Conservation (phyloP, 805 yeast species). For the Candida ortonii region DNA sequence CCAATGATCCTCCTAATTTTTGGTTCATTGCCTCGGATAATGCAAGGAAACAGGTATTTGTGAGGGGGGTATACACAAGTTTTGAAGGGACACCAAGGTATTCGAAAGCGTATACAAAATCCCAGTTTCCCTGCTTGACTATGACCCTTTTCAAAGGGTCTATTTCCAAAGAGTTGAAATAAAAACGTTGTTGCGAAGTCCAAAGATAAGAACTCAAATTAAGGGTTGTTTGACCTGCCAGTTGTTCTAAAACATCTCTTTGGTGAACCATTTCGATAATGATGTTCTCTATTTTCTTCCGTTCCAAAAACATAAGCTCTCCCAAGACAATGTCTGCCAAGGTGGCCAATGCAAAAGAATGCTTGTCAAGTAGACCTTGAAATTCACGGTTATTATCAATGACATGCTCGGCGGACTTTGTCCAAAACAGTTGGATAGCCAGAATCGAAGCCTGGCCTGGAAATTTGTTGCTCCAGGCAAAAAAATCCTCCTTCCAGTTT, state of each 20-base stretch:
- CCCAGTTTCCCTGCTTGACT: slow-evolving; percentile 52
- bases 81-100: slow-evolving; percentile 73
- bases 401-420: slow-evolving; percentile 37
- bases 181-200: slow-evolving; percentile 53
- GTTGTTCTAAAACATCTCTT: slow-evolving; percentile 33
- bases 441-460: slow-evolving; percentile 60
- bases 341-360: slow-evolving; percentile 4
- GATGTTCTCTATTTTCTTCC: slow-evolving; percentile 55
- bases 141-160: slow-evolving; percentile 32
- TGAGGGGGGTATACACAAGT: slow-evolving; percentile 73
- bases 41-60: slow-evolving; percentile 59
- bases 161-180: slow-evolving; percentile 26
- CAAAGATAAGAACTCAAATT: slow-evolving; percentile 36
- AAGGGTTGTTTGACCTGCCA: not conserved
- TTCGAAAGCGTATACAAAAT: slow-evolving; percentile 71
- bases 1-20: slow-evolving; percentile 81
- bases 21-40: slow-evolving; percentile 74
- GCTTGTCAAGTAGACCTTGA: slow-evolving; percentile 15
- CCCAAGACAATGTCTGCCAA: slow-evolving; percentile 34
- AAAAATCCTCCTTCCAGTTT: slow-evolving; percentile 13
- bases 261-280: slow-evolving; percentile 68
- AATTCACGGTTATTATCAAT: slow-evolving; percentile 3
- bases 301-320: slow-evolving; percentile 27
- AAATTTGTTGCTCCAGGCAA: slow-evolving; percentile 35
- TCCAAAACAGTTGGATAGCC: slow-evolving; percentile 57